Conservation (phyloP, 352 stramenopile genomes). For the Achlya hypogyna region DNA sequence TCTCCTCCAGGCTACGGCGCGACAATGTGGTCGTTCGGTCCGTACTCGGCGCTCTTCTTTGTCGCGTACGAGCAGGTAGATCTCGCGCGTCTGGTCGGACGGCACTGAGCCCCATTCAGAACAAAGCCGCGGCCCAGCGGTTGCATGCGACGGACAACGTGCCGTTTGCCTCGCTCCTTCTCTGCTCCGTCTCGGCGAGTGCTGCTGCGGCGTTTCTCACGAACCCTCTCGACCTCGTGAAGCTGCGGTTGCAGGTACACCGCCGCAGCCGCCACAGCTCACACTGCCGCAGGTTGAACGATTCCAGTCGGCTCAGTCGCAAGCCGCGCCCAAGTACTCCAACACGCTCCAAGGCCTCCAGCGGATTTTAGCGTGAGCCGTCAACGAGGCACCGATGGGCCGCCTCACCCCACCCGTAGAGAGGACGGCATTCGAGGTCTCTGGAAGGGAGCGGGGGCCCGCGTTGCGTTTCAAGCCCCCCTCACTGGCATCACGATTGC, state of each 20-base stretch:
- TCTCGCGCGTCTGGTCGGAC: background rate
- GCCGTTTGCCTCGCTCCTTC: constrained; percentile 48
- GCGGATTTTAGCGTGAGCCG: constrained; percentile 22
- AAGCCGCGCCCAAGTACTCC: background rate
- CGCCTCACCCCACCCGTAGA: constrained; percentile 25
- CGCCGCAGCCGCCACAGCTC: background rate
- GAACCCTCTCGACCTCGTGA: constrained; percentile 95
- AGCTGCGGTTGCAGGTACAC: constrained; percentile 93
- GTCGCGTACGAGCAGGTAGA: constrained; percentile 91
- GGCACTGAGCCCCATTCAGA: constrained; percentile 22
- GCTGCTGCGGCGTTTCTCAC: constrained; percentile 92
- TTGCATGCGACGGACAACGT: constrained; percentile 38
- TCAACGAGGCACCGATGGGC: background rate
- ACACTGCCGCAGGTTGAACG: constrained; percentile 36
- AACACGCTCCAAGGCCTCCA: constrained; percentile 47
- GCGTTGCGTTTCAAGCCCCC: constrained; percentile 92
- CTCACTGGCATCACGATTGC: constrained; percentile 97
- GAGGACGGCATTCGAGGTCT: constrained; percentile 84
- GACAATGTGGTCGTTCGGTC: constrained; percentile 94
- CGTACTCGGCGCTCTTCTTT: constrained; percentile 97
- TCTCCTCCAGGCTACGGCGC: constrained; percentile 78
- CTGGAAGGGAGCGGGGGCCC: constrained; percentile 91
- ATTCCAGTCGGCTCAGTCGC: constrained; percentile 30
- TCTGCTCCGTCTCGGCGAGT: constrained; percentile 73
- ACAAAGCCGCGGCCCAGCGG: constrained; percentile 43